Percentiles rank a stretch among this genome's conserved stretches.
Conservation (phyloP, 1,284 basidiomycete genomes). For the Leccinum solheimii region DNA sequence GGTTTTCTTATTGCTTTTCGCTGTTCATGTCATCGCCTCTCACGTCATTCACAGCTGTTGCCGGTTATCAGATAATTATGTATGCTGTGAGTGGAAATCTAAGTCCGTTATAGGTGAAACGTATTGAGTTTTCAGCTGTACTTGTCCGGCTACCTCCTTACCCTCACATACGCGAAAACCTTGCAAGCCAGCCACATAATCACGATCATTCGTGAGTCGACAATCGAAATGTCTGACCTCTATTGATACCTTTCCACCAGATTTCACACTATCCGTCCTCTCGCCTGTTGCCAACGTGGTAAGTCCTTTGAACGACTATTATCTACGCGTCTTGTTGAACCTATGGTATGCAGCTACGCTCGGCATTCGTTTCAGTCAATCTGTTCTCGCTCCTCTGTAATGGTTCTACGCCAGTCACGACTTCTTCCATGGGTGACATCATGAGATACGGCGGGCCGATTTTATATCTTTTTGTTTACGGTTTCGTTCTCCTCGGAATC, state of each 20-base stretch:
- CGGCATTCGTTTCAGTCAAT: slow-evolving; percentile 73
- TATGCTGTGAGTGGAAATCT: slow-evolving; percentile 52
- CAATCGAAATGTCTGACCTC: not conserved
- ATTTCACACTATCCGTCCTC: slow-evolving; percentile 67
- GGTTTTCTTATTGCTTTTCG: slow-evolving; percentile 71
- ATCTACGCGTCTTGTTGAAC: slow-evolving; percentile 2
- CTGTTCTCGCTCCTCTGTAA: slow-evolving; percentile 75
- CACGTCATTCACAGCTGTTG: slow-evolving; percentile 71
- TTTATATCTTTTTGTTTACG: slow-evolving; percentile 65
- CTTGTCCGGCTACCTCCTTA: slow-evolving; percentile 64
- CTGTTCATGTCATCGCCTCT: slow-evolving; percentile 66
- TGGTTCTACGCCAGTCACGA: slow-evolving; percentile 50
- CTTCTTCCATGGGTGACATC: slow-evolving; percentile 53
- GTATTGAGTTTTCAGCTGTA: slow-evolving; percentile 48
- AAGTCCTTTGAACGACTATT: slow-evolving; percentile 31
- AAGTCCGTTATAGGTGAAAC: not conserved
- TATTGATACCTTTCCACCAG: slow-evolving; percentile 24
- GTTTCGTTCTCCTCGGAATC: slow-evolving; percentile 51
- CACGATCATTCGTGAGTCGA: slow-evolving; percentile 54
- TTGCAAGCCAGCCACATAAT: slow-evolving; percentile 55
- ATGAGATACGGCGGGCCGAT: slow-evolving; percentile 74
- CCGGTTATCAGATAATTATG: slow-evolving; percentile 75
- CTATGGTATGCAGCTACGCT: slow-evolving; percentile 45
- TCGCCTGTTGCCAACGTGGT: slow-evolving; percentile 73
- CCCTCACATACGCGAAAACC: slow-evolving; percentile 68